Evolutionary conservation across 345 rosid species (phyloP), one percentile per base, ranked within the genome.

Genomic region (Excoecaria agallocha): DNA sequence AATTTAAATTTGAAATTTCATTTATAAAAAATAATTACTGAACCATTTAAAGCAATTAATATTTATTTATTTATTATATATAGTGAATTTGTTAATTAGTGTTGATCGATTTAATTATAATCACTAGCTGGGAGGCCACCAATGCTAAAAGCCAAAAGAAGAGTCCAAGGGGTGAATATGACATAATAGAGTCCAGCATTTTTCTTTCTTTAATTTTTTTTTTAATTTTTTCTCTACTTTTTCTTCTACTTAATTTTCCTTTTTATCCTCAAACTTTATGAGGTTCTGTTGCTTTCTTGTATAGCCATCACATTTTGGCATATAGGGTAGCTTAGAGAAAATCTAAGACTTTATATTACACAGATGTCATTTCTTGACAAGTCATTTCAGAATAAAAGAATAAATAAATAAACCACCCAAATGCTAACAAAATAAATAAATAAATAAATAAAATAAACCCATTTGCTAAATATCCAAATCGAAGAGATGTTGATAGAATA

Each of bases 81-180:
- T 30, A 30, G 30, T 30, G 30, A 30, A 30, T 30, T 30, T 30
- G 2, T 30, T 2, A 30, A 30, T 30, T 30, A 30, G 30, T 30
- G 30, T 30, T 55, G 24, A 55, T 55, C 13, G 24, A 55, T 58
- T 6, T 58, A 58, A 24, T 8, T 24, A 58, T 55, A 30, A 30
- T 30, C 30, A 30, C 30, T 2, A 30, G 2, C 30, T 30, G 30
- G 2, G 30, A 30, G 12, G 39, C 1, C 63, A 70, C 52, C 16
- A 52, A 6, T 38, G 48, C 43, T 39, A 9, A 54, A n/a, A 38
- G n/a, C 54, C 49, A 39, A 35, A 19, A 51, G 45, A 57, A 61
- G 35, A 41, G 68, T 72, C 70, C 69, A 74, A 41, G 25, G 43
- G 61, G 20, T 37, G 62, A 72, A 73, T 61, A 22, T 51, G 74